A percentile compares a stretch with the other conserved stretches of the same genome.
Conservation (phyloP, 1,139 yeast genomes). For the Wickerhamomyces sp. region DNA sequence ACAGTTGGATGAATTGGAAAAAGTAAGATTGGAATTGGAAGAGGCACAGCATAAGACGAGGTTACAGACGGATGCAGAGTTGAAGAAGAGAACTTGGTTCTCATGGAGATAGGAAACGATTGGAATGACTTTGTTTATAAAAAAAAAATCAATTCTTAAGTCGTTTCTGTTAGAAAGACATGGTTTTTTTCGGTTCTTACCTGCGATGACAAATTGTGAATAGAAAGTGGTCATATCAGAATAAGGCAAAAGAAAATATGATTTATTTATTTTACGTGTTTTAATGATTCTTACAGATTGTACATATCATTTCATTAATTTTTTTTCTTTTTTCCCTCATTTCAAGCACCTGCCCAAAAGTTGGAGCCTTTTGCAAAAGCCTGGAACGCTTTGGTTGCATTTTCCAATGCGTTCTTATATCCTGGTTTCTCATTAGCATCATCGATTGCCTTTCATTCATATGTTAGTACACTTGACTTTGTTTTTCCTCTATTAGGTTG, state of each 20-base stretch:
- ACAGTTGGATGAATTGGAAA: conserved; percentile 41
- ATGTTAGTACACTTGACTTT: conserved; percentile 2
- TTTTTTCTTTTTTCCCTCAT: background rate
- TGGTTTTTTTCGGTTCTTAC: too few relatives aligned
- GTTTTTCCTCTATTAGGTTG: too few relatives aligned
- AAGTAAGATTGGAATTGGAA: conserved; percentile 40
- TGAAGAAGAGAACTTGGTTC: conserved; percentile 35
- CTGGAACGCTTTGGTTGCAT: conserved; percentile 37
- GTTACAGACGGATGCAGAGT: conserved; percentile 31
- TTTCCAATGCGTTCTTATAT: conserved; percentile 26
- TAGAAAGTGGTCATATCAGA: too few relatives aligned
- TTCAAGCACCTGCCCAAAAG: conserved; percentile 34
- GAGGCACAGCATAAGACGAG: conserved; percentile 34
- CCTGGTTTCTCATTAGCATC: conserved; percentile 20
- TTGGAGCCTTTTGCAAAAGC: conserved; percentile 42
- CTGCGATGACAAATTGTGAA: too few relatives aligned
- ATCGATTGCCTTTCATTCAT: conserved; percentile 21
- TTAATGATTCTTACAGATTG: too few relatives aligned
- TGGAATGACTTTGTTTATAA: background rate
- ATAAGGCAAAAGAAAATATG: too few relatives aligned
- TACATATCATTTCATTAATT: background rate
- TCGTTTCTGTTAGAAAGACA: too few relatives aligned
- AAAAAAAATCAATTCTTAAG: too few relatives aligned
- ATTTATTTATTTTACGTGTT: too few relatives aligned
- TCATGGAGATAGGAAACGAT: conserved; percentile 22